Evolutionary conservation across 352 stramenopile genomes (phyloP).

Genomic region (Pythium brassicae): DNA sequence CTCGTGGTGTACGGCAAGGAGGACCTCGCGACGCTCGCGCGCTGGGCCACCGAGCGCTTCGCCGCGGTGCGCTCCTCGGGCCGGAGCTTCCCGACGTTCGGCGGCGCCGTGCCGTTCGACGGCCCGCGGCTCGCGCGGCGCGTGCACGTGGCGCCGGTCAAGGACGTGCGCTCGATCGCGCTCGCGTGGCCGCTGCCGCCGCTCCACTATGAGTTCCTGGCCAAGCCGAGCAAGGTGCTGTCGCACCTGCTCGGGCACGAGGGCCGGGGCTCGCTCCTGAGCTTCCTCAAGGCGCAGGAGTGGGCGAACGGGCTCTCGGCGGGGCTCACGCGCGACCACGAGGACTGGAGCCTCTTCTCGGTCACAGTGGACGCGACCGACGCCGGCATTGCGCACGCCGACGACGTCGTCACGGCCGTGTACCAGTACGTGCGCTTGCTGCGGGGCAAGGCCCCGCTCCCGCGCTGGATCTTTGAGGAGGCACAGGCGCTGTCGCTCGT

Average conservation of each 20-base stretch:
- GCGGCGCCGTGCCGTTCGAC: constrained; percentile 42
- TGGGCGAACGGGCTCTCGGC: constrained; percentile 68
- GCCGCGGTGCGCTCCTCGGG: constrained; percentile 72
- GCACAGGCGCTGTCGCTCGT: constrained; percentile 49
- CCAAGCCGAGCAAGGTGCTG: constrained; percentile 84
- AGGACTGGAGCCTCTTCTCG: constrained; percentile 65
- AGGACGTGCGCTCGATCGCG: constrained; percentile 70
- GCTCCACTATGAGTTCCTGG: constrained; percentile 49
- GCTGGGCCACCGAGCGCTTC: constrained; percentile 79
- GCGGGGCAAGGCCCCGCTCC: constrained; percentile 16
- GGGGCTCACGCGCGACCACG: constrained; percentile 60
- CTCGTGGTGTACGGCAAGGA: constrained; percentile 88
- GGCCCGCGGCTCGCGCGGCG: constrained; percentile 32
- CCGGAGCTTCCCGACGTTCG: constrained; percentile 46
- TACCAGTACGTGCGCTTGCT: constrained; percentile 71
- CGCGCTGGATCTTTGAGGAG: constrained; percentile 65
- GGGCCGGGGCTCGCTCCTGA: constrained; percentile 89
- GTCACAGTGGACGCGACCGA: constrained; percentile 74
- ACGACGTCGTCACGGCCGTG: constrained; percentile 58
- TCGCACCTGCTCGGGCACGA: constrained; percentile 94
- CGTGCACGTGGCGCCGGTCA: constrained; percentile 58
- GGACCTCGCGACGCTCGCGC: constrained; percentile 71
- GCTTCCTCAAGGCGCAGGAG: constrained; percentile 84
- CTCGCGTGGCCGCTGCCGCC: constrained; percentile 60
- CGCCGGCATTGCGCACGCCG: constrained; percentile 45